Percentiles rank a stretch among this genome's conserved stretches.
Conservation (phyloP, 768 basidiomycete genomes). For the Suillus discolor region DNA sequence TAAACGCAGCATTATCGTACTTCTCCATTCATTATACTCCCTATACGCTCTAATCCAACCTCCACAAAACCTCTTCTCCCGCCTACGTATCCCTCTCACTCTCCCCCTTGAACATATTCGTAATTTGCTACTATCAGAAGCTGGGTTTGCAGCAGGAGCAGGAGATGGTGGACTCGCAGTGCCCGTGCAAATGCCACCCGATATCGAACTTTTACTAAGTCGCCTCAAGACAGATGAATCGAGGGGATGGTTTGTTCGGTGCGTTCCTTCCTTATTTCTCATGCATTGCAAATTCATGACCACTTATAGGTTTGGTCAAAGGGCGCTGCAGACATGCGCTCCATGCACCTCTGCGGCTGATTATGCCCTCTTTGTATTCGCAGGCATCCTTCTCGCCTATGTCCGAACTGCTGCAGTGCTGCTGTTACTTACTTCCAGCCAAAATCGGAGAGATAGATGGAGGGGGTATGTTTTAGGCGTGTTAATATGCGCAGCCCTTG, state of each 20-base stretch:
- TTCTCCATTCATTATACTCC: slow-evolving; percentile 53
- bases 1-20: slow-evolving; percentile 30
- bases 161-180: slow-evolving; percentile 16
- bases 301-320: slow-evolving; percentile 63
- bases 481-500: slow-evolving; percentile 49
- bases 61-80: slow-evolving; percentile 64
- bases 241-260: slow-evolving; percentile 64
- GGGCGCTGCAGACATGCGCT: slow-evolving; percentile 61
- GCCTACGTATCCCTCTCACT: slow-evolving; percentile 56
- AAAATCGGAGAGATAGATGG: slow-evolving; percentile 44
- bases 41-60: slow-evolving; percentile 47
- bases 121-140: slow-evolving; percentile 43
- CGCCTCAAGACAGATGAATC: slow-evolving; percentile 59
- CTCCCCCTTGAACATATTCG: slow-evolving; percentile 56
- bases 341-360: slow-evolving; percentile 65
- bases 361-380: slow-evolving; percentile 59
- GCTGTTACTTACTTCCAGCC: slow-evolving; percentile 42
- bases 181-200: slow-evolving; percentile 39
- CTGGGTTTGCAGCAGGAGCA: slow-evolving; percentile 36
- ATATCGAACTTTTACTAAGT: slow-evolving; percentile 54
- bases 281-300: slow-evolving; percentile 6
- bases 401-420: slow-evolving; percentile 57
- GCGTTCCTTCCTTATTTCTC: slow-evolving; percentile 16
- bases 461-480: slow-evolving; percentile 48
- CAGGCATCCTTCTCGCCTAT: slow-evolving; percentile 58